phyloP scores from a whole-genome alignment of 2,329 filamentous ascomycete species.

The Xylaria sp. region DNA sequence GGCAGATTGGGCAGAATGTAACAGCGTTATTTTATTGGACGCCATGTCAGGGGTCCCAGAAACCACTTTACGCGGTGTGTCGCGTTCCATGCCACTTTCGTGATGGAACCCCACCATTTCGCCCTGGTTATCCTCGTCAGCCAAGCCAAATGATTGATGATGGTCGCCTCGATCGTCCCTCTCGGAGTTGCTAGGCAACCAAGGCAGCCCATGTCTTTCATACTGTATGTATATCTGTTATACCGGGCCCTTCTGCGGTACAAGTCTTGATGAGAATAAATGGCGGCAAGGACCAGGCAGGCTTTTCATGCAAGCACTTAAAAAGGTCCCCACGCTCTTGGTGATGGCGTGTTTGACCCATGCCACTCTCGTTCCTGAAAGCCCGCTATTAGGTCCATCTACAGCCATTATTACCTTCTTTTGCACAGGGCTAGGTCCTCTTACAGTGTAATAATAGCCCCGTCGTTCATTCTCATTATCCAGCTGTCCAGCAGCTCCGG shows the following conservation, averaged over 20 bases:
- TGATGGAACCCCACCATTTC: constrained; percentile 41
- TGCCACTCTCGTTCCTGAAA: constrained; percentile 36
- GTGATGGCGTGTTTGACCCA: constrained; percentile 36
- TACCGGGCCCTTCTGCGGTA: constrained; percentile 19
- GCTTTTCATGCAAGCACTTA: constrained; percentile 52
- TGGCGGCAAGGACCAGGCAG: constrained; percentile 38
- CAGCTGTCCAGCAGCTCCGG: constrained; percentile 39
- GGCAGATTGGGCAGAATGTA: constrained; percentile 19
- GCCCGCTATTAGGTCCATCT: constrained; percentile 24
- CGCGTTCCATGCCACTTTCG: constrained; percentile 50
- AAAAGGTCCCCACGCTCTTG: constrained; percentile 43
- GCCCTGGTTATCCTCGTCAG: constrained; percentile 39
- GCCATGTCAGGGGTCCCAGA: constrained; percentile 42
- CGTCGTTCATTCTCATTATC: constrained; percentile 42
- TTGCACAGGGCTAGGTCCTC: constrained; percentile 38
- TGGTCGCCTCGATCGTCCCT: constrained; percentile 38
- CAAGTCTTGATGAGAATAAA: constrained; percentile 38
- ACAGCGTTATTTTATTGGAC: constrained; percentile 30
- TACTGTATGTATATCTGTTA: constrained; percentile 37
- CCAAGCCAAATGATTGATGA: constrained; percentile 41
- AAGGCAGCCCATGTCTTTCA: constrained; percentile 44
- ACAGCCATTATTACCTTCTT: constrained; percentile 33
- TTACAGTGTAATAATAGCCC: constrained; percentile 35
- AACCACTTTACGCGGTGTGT: constrained; percentile 54
- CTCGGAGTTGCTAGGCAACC: constrained; percentile 51